These are phyloP conservation scores for Populus alba DNA, from an alignment of 345 rosid species.

Conservation along the genomic window DNA sequence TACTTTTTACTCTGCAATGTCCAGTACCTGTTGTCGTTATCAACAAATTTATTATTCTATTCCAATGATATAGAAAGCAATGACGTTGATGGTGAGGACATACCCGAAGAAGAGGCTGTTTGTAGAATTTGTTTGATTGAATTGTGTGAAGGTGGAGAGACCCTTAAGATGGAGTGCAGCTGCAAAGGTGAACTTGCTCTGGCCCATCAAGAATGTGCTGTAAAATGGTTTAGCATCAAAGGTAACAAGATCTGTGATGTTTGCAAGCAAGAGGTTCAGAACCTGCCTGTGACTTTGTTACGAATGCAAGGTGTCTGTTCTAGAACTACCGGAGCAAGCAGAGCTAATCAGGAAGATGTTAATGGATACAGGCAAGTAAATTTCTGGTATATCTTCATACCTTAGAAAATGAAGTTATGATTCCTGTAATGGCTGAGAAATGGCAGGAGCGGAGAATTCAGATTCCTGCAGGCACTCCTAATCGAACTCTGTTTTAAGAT, in stretches of 20 bases:
- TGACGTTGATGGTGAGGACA: slow-evolving; percentile 75
- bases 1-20: neutral
- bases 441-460: neutral
- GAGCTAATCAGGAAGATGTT: slow-evolving; percentile 34
- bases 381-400: neutral
- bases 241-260: slow-evolving; percentile 93
- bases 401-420: neutral
- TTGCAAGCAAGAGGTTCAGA: slow-evolving; percentile 79
- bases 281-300: slow-evolving; percentile 80
- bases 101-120: slow-evolving; percentile 90
- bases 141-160: slow-evolving; percentile 93
- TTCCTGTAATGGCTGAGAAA: neutral
- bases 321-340: slow-evolving; percentile 31
- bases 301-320: slow-evolving; percentile 55
- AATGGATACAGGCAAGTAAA: slow-evolving; percentile 46
- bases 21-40: neutral
- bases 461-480: neutral
- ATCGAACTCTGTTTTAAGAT: neutral
- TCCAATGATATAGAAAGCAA: slow-evolving; percentile 42
- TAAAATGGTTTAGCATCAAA: slow-evolving; percentile 93
- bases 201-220: slow-evolving; percentile 89
- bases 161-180: slow-evolving; percentile 96
- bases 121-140: slow-evolving; percentile 90
- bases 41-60: slow-evolving; percentile 10
- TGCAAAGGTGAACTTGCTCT: slow-evolving; percentile 97